phyloP scores from a whole-genome alignment of 768 basidiomycete species.

The Collybia sordida region DNA sequence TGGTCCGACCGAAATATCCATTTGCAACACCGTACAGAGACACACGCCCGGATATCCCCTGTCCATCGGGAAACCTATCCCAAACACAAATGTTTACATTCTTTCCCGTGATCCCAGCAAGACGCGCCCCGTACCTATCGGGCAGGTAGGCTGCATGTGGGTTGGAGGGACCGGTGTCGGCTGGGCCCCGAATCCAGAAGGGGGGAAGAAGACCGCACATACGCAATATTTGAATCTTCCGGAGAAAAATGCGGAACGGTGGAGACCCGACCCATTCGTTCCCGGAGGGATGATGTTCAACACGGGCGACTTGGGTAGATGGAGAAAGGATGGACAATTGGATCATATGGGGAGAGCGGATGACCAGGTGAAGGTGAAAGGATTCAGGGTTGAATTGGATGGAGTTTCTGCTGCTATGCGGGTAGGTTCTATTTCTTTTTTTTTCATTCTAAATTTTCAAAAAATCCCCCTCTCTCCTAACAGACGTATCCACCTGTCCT shows the following conservation, averaged over 20 bases:
- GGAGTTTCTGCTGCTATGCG: conserved; percentile 62
- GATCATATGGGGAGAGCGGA: conserved; percentile 61
- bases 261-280: conserved; percentile 48
- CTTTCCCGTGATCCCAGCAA: conserved; percentile 33
- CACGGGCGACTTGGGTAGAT: conserved; percentile 60
- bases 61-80: conserved; percentile 49
- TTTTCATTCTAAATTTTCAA: too few species aligned
- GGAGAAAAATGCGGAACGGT: conserved; percentile 53
- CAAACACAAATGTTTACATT: conserved; percentile 46
- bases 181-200: conserved; percentile 20
- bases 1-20: conserved; percentile 55
- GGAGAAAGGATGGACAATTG: conserved; percentile 50
- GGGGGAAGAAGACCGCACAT: too few species aligned
- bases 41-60: conserved; percentile 38
- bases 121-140: conserved; percentile 30
- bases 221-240: conserved; percentile 51
- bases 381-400: conserved; percentile 64
- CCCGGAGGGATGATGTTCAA: conserved; percentile 57
- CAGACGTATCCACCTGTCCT: conserved; percentile 8
- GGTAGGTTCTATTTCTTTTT: conserved; percentile 24
- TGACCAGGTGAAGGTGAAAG: conserved; percentile 67
- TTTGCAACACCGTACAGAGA: conserved; percentile 51
- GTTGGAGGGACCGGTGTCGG: conserved; percentile 62
- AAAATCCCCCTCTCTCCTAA: background rate
- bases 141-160: conserved; percentile 52